phyloP scores from a whole-genome alignment of 139 green algal species.

The Tetraselmis chui region DNA sequence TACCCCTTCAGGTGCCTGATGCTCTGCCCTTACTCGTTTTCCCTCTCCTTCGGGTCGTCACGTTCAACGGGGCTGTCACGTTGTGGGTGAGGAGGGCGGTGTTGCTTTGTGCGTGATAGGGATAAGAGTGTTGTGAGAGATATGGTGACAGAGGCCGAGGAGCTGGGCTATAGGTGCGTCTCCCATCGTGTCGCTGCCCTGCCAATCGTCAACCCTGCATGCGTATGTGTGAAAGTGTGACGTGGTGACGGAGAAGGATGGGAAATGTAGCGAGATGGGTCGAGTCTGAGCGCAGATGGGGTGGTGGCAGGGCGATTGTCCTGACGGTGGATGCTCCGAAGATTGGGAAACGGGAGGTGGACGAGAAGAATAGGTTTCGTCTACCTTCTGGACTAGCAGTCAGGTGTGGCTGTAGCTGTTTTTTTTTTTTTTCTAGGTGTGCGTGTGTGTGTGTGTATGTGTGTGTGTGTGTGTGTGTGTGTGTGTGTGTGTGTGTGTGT shows the following conservation, averaged over 20 bases:
- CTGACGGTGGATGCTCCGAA: constrained; percentile 82
- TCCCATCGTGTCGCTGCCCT: neutral
- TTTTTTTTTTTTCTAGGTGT: too few species aligned
- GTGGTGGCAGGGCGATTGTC: constrained; percentile 43
- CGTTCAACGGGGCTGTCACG: too few species aligned
- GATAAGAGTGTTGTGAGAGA: constrained; percentile 44
- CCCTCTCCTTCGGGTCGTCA: too few species aligned
- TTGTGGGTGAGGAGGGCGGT: too few species aligned
- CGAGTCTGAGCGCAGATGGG: neutral
- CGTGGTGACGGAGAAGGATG: too few species aligned
- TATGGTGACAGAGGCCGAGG: constrained; percentile 59
- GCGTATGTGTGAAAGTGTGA: too few species aligned
- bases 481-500: too few species aligned
- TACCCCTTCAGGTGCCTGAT: constrained; percentile 46
- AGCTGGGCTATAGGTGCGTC: constrained; percentile 44
- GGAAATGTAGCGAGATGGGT: too few species aligned
- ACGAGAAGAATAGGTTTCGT: constrained; percentile 52
- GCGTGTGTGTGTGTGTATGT: too few species aligned
- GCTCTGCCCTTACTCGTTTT: neutral
- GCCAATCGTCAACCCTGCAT: neutral
- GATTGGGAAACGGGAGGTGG: constrained; percentile 58
- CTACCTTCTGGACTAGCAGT: neutral
- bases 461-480: too few species aligned
- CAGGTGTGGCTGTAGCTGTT: too few species aligned
- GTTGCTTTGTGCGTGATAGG: too few species aligned